These are phyloP conservation scores for Tagetes patula DNA, from an alignment of 129 eudicot genomes.

Conservation along the genomic window DNA sequence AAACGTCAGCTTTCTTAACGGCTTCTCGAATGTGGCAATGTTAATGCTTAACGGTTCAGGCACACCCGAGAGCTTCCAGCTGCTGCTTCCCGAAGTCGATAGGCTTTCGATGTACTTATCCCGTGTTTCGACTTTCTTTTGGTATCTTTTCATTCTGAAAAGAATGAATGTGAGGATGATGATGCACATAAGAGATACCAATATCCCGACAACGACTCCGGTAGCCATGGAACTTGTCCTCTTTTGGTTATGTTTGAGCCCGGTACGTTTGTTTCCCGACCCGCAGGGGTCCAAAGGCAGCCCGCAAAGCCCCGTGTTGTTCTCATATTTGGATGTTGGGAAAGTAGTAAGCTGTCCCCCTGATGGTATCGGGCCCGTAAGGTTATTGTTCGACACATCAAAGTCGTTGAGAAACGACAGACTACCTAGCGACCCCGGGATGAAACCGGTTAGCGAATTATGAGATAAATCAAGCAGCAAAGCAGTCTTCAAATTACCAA, in stretches of 20 bases:
- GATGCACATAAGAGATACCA: constrained; percentile 50
- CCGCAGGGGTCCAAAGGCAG: constrained; percentile 70
- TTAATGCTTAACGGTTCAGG: constrained; percentile 88
- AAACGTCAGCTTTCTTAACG: constrained; percentile 68
- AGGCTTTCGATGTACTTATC: constrained; percentile 89
- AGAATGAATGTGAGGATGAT: constrained; percentile 51
- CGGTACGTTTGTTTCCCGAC: constrained; percentile 31
- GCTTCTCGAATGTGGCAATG: constrained; percentile 84
- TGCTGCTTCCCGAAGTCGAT: constrained; percentile 84
- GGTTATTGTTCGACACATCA: constrained; percentile 81
- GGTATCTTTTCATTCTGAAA: constrained; percentile 48
- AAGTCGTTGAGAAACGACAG: constrained; percentile 84
- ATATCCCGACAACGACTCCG: constrained; percentile 70
- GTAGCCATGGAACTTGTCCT: constrained; percentile 41
- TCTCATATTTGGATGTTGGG: constrained; percentile 70
- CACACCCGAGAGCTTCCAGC: constrained; percentile 86
- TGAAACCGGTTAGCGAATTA: constrained; percentile 58
- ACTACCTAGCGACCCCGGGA: constrained; percentile 74
- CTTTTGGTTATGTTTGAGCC: constrained; percentile 27
- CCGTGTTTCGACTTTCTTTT: constrained; percentile 47
- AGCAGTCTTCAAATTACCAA: constrained; percentile 58
- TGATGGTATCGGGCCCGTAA: constrained; percentile 67
- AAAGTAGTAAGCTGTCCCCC: constrained; percentile 88
- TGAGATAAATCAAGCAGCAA: constrained; percentile 79
- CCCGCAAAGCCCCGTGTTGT: constrained; percentile 82